phyloP scores from a whole-genome alignment of 192 early-diverging fungal genomes.

The Coemansia nantahalensis region DNA sequence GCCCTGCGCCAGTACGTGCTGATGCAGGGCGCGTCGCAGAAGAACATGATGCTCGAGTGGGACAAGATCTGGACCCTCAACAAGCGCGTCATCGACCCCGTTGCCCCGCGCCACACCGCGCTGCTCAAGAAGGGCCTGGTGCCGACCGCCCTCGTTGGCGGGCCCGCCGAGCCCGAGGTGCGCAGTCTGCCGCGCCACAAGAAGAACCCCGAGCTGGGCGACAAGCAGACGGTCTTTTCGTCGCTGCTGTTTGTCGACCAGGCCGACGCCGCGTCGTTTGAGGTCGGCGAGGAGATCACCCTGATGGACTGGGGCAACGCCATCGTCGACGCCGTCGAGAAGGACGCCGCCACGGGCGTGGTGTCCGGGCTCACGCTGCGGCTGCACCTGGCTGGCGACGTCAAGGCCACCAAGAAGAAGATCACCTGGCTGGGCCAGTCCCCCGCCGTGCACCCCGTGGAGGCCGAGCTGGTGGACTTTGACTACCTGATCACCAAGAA shows the following conservation, averaged over 20 bases:
- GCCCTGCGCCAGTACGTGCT: conserved; percentile 95
- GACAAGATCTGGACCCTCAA: conserved; percentile 99
- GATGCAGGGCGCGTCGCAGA: conserved; percentile 98
- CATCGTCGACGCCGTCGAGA: conserved; percentile 74
- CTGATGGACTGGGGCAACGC: conserved; percentile 99
- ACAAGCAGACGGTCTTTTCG: conserved; percentile 79
- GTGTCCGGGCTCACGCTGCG: conserved; percentile 65
- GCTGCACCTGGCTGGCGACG: conserved; percentile 90
- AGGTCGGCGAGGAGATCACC: conserved; percentile 88
- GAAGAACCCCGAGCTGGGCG: conserved; percentile 93
- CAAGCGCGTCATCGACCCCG: conserved; percentile 94
- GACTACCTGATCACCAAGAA: conserved; percentile 99
- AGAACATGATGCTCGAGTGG: conserved; percentile 92
- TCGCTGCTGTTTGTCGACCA: conserved; percentile 78
- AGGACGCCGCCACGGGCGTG: conserved; percentile 51
- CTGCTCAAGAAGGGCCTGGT: conserved; percentile 66
- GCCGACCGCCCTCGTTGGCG: conserved; percentile 60
- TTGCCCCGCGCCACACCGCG: conserved; percentile 89
- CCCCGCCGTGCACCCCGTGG: conserved; percentile 59
- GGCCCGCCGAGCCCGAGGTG: conserved; percentile 49
- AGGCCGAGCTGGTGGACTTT: conserved; percentile 79
- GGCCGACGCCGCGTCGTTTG: conserved; percentile 80
- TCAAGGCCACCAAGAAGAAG: conserved; percentile 99
- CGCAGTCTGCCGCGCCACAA: conserved; percentile 80
- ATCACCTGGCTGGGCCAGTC: conserved; percentile 86